Base-by-base conservation (phyloP, 106 monocot species). In the Ottelia alismoides region DNA sequence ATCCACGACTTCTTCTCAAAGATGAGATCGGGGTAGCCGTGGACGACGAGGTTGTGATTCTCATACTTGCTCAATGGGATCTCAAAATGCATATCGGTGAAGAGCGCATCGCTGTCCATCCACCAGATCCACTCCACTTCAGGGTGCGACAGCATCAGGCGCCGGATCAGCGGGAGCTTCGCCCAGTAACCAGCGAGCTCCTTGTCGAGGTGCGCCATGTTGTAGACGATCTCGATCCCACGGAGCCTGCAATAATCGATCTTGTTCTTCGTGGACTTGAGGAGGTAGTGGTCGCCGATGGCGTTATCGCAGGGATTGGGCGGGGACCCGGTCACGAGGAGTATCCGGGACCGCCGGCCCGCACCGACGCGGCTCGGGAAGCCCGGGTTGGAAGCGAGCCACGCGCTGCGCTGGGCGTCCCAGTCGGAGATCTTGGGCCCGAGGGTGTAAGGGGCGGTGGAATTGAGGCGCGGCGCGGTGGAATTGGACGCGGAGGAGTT, bases 91-190 rank as follows among this genome's bases (percentile, higher is more conserved):
- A 81, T 81, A 68, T 81, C 80, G 26, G 80, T 81, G 68, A 81
- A 76, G 25, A 81, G 47, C 2, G 80, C 80, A 56, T 81, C 80
- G 68, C 72, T 76, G 56, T 81, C 80, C 64, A 81, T 64, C 80
- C 80, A 81, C 80, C 80, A 81, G 63, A 81, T 71, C 80, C 80
- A 81, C 72, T 81, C 80, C 16, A 75, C 54, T 56, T 81, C 80
- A 27, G 80, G 80, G 61, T 81, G 80, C 10, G 80, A 48, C 2
- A 81, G 60, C 72, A 81, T 71, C 12, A 81, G 71, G 28, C 63
- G 57, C n/a, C 80, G 75, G 28, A 76, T 29, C 29, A 81, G 56
- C 16, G 80, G 80, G n/a, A 81, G 72, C 64, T 81, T 81, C 11
- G 76, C 54, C 80, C 80, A 81, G 68, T 81, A 76, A 17, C 80